A percentile compares a stretch with the other conserved stretches of the same genome.
phyloP scores from a whole-genome alignment of 1,139 yeast genomes.

The Yamadazyma taylorii region DNA sequence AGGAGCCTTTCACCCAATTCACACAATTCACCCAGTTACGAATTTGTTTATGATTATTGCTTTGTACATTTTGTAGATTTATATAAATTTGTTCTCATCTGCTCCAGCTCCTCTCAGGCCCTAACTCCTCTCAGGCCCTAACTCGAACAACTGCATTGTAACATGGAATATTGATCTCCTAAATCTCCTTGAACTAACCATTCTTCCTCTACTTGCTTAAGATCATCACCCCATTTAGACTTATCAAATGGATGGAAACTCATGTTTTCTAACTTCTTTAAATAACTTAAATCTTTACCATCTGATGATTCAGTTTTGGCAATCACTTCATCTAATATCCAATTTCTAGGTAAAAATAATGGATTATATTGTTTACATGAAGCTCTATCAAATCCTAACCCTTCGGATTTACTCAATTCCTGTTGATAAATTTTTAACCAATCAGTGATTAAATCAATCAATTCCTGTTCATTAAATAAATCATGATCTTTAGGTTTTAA shows the following conservation, averaged over 20 bases:
- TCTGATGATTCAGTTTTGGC: constrained; percentile 40
- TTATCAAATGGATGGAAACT: constrained; percentile 60
- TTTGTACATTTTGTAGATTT: no score
- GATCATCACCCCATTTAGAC: constrained; percentile 61
- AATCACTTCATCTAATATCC: constrained; percentile 86
- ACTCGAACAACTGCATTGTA: constrained; percentile 67
- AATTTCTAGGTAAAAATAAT: constrained; percentile 75
- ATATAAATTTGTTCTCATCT: no score
- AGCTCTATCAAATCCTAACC: constrained; percentile 30
- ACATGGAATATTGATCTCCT: constrained; percentile 52
- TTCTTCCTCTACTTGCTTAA: constrained; percentile 52
- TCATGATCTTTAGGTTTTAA: constrained; percentile 22
- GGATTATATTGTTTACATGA: constrained; percentile 62
- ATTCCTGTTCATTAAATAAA: constrained; percentile 30
- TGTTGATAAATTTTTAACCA: constrained; percentile 44
- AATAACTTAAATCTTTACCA: constrained; percentile 37
- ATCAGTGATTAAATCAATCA: constrained; percentile 28
- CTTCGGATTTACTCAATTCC: constrained; percentile 33
- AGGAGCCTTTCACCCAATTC: no score
- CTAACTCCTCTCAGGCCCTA: no score
- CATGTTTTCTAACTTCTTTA: constrained; percentile 62
- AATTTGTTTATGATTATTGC: no score
- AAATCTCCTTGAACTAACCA: constrained; percentile 54
- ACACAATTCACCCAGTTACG: no score
- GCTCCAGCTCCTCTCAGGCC: no score